Percentiles rank a stretch among this genome's conserved stretches.
Evolutionary conservation across 139 green algal genomes (phyloP).

Genomic region (Trebouxia sp.): DNA sequence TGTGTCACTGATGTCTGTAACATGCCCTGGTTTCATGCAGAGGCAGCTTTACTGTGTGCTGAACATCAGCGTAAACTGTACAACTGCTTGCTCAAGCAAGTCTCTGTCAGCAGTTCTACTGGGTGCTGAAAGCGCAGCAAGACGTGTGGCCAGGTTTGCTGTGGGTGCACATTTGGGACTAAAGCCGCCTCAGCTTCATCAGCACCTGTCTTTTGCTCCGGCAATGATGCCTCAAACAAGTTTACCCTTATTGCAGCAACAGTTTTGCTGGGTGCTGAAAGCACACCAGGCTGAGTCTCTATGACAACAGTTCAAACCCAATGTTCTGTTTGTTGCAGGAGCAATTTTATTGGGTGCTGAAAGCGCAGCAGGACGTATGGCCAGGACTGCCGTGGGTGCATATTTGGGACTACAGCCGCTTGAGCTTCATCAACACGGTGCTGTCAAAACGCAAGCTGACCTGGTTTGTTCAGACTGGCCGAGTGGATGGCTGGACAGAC

Average conservation of each 20-base stretch:
- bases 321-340: conserved; percentile 41
- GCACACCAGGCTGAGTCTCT: no score
- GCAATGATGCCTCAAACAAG: no score
- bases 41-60: no score
- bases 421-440: conserved; percentile 81
- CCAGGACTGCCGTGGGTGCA: conserved; percentile 81
- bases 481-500: conserved; percentile 93
- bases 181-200: conserved; percentile 77
- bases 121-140: conserved; percentile 78
- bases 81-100: no score
- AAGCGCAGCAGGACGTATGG: conserved; percentile 65
- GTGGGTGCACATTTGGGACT: conserved; percentile 95
- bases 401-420: conserved; percentile 95
- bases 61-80: no score
- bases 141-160: conserved; percentile 68
- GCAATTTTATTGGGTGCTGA: conserved; percentile 89
- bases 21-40: no score
- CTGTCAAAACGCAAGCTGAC: conserved; percentile 98
- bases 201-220: no score
- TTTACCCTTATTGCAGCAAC: no score
- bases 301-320: neutral
- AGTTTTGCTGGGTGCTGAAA: no score
- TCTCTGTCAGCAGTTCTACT: conserved; percentile 80
- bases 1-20: no score
- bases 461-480: conserved; percentile 88